Evolutionary conservation across 176 grass and related monocot species (phyloP).

Genomic region (Areca catechu): DNA sequence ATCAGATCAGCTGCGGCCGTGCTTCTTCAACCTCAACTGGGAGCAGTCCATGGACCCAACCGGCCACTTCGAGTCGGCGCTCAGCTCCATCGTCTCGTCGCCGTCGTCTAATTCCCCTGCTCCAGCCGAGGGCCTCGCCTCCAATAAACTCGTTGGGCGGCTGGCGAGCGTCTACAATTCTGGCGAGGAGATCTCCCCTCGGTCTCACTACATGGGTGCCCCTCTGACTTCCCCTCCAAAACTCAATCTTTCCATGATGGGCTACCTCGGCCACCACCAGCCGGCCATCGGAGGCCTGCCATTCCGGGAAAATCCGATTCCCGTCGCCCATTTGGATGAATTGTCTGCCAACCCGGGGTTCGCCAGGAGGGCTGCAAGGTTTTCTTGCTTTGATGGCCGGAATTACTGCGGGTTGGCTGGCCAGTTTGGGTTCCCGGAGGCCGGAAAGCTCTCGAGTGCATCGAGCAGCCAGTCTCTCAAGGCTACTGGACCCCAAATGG

Average conservation of each 20-base stretch:
- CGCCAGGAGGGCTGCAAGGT: constrained; percentile 50
- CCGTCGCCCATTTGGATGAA: constrained; percentile 33
- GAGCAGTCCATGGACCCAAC: neutral
- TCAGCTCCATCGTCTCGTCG: constrained; percentile 20
- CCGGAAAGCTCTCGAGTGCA: neutral
- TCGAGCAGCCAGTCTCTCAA: constrained; percentile 1
- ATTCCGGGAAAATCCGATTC: neutral
- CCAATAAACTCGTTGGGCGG: too few relatives aligned
- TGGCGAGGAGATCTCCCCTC: constrained; percentile 1
- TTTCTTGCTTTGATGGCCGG: constrained; percentile 53
- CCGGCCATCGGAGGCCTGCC: neutral
- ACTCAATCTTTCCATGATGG: too few relatives aligned
- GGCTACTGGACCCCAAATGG: neutral
- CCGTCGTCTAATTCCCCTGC: too few relatives aligned
- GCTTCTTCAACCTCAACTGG: constrained; percentile 19
- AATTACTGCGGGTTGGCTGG: constrained; percentile 23
- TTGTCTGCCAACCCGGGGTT: constrained; percentile 50
- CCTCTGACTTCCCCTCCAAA: too few relatives aligned
- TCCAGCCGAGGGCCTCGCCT: too few relatives aligned
- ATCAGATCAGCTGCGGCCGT: neutral
- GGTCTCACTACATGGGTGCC: too few relatives aligned
- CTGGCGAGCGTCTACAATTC: too few relatives aligned
- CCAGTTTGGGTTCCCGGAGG: constrained; percentile 33
- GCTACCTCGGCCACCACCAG: too few relatives aligned
- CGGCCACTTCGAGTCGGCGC: constrained; percentile 36